A percentile compares a stretch with the other conserved stretches of the same genome.
Evolutionary conservation across 2,329 filamentous ascomycete genomes (phyloP).

Genomic region (Ceratocystis diversiconidia): DNA sequence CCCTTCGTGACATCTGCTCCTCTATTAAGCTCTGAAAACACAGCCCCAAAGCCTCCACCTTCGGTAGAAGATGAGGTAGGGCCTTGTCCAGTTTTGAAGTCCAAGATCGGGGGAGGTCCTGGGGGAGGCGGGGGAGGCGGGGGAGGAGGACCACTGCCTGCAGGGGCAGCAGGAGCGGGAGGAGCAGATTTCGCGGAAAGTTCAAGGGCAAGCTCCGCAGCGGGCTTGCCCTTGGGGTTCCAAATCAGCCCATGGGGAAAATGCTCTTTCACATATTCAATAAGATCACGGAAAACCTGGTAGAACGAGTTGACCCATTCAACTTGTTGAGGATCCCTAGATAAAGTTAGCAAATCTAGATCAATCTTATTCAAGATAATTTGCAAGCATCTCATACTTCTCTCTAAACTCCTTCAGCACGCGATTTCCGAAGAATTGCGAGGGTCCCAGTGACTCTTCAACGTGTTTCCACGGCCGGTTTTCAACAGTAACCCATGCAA

Average conservation of each 20-base stretch:
- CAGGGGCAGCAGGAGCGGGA: conserved; percentile 28
- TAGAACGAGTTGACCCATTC: conserved; percentile 92
- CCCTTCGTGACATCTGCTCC: conserved; percentile 78
- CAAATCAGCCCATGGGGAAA: conserved; percentile 68
- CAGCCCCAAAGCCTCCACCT: conserved; percentile 59
- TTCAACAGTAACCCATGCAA: conserved; percentile 83
- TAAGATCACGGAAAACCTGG: conserved; percentile 70
- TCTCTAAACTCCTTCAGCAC: conserved; percentile 84
- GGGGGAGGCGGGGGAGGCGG: conserved; percentile 57
- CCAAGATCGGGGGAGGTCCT: conserved; percentile 52
- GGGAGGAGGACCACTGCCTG: conserved; percentile 27
- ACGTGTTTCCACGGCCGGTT: conserved; percentile 74
- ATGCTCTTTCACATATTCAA: conserved; percentile 71
- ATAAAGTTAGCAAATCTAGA: neutral
- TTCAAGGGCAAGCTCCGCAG: conserved; percentile 49
- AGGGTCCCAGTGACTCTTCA: conserved; percentile 65
- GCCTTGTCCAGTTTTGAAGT: conserved; percentile 35
- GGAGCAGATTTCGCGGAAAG: conserved; percentile 36
- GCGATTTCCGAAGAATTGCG: conserved; percentile 89
- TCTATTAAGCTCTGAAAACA: conserved; percentile 84
- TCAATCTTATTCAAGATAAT: neutral
- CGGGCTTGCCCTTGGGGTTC: conserved; percentile 66
- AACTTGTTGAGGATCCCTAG: conserved; percentile 62
- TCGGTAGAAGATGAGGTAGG: conserved; percentile 30
- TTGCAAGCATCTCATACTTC: conserved; percentile 28